Percentiles rank a stretch among this genome's conserved stretches.
These are phyloP conservation scores for Neltuma alba DNA, from an alignment of 306 rosid species.

Conservation along the genomic window DNA sequence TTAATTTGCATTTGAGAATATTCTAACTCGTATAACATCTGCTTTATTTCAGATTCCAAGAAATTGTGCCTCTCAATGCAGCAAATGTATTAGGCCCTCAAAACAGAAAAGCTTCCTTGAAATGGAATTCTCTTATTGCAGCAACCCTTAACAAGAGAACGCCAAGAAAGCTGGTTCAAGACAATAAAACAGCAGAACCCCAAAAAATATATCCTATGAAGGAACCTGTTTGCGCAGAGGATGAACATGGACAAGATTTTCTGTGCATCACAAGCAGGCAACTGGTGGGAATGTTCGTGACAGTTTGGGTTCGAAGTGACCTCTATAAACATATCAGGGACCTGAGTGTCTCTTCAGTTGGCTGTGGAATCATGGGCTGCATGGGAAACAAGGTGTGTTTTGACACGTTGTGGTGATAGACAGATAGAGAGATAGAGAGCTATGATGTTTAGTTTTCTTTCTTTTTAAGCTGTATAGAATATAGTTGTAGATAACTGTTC, in stretches of 20 bases:
- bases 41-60: slow-evolving; percentile 66
- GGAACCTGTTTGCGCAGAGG: slow-evolving; percentile 31
- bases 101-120: slow-evolving; percentile 45
- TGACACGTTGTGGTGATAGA: slow-evolving; percentile 1
- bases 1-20: slow-evolving; percentile 6
- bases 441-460: neutral
- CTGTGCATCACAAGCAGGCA: slow-evolving; percentile 72
- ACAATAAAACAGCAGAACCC: slow-evolving; percentile 39
- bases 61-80: slow-evolving; percentile 86
- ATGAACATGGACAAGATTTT: slow-evolving; percentile 42
- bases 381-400: slow-evolving; percentile 77
- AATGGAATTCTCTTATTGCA: slow-evolving; percentile 72
- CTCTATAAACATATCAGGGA: slow-evolving; percentile 51
- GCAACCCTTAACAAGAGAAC: slow-evolving; percentile 59
- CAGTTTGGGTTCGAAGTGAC: slow-evolving; percentile 69
- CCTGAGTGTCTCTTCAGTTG: slow-evolving; percentile 66
- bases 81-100: slow-evolving; percentile 66
- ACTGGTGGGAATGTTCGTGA: slow-evolving; percentile 83
- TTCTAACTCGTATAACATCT: neutral
- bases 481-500: neutral
- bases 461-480: neutral
- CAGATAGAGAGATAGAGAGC: neutral
- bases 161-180: slow-evolving; percentile 29
- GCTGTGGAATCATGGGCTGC: slow-evolving; percentile 86
- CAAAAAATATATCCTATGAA: slow-evolving; percentile 52